Conservation (phyloP, 768 basidiomycete species). For the Phanerochaete carnosa region DNA sequence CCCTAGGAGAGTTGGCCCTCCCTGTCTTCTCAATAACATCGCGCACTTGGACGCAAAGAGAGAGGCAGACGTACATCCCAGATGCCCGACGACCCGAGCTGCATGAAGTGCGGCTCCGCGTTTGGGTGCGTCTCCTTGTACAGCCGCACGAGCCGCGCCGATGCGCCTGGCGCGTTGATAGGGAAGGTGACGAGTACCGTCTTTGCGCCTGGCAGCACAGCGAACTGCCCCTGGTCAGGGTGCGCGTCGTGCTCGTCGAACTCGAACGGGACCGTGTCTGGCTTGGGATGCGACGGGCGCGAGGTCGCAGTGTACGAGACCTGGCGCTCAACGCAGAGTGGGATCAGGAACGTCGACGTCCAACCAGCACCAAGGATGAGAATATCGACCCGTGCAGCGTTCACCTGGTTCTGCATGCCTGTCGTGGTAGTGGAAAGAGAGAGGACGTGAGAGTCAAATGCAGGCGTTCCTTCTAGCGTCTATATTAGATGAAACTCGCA, state of each 20-base stretch:
- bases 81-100: conserved; percentile 58
- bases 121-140: conserved; percentile 38
- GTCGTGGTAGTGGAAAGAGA: not conserved
- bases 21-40: conserved; percentile 14
- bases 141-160: conserved; percentile 41
- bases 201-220: conserved; percentile 45
- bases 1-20: conserved; percentile 26
- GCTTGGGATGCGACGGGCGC: conserved; percentile 29
- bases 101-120: conserved; percentile 42
- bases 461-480: not conserved
- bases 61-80: conserved; percentile 47
- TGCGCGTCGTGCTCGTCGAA: conserved; percentile 50
- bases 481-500: not conserved
- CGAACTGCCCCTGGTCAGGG: conserved; percentile 39
- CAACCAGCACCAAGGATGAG: conserved; percentile 68
- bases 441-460: not conserved
- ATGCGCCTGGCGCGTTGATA: conserved; percentile 43
- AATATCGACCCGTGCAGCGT: conserved; percentile 37
- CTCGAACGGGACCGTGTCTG: conserved; percentile 47
- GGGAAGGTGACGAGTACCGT: conserved; percentile 59
- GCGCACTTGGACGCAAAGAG: not conserved
- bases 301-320: conserved; percentile 50
- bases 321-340: conserved; percentile 40
- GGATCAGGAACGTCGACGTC: conserved; percentile 58
- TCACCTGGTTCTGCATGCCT: conserved; percentile 5